These are phyloP conservation scores for Ceratobasidium sp. DNA, from an alignment of 1,284 basidiomycete genomes.

Conservation along the genomic window DNA sequence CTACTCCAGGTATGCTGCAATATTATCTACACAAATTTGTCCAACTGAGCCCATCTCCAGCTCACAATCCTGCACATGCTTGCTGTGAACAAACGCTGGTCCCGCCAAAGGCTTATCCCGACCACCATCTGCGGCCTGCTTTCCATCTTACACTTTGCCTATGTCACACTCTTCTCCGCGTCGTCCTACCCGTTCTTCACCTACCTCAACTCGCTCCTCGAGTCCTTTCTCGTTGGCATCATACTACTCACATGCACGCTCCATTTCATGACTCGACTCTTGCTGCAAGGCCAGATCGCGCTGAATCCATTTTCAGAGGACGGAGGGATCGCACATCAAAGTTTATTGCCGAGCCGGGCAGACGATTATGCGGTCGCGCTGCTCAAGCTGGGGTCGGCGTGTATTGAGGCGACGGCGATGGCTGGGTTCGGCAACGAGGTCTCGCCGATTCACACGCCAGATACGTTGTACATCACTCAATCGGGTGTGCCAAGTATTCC, in stretches of 20 bases:
- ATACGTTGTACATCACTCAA: slow-evolving; percentile 27
- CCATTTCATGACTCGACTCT: slow-evolving; percentile 67
- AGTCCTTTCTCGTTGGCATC: slow-evolving; percentile 63
- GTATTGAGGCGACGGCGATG: slow-evolving; percentile 72
- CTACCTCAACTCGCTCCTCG: slow-evolving; percentile 72
- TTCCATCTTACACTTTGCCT: slow-evolving; percentile 69
- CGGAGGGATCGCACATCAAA: slow-evolving; percentile 48
- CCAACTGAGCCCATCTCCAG: slow-evolving; percentile 51
- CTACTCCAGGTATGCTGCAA: slow-evolving; percentile 63
- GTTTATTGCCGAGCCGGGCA: slow-evolving; percentile 60
- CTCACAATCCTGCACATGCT: slow-evolving; percentile 67
- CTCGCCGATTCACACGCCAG: slow-evolving; percentile 22
- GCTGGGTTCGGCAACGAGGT: slow-evolving; percentile 72
- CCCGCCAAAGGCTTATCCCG: slow-evolving; percentile 67
- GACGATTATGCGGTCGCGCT: slow-evolving; percentile 76
- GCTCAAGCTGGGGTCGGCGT: slow-evolving; percentile 71
- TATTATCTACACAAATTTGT: slow-evolving; percentile 9
- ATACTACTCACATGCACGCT: slow-evolving; percentile 64
- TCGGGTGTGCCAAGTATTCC: slow-evolving; percentile 14
- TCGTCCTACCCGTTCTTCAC: slow-evolving; percentile 69
- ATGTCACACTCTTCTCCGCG: slow-evolving; percentile 61
- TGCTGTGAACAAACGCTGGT: slow-evolving; percentile 65
- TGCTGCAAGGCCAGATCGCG: slow-evolving; percentile 59
- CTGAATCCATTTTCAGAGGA: slow-evolving; percentile 53
- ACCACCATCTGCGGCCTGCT: slow-evolving; percentile 66